phyloP scores from a whole-genome alignment of 2,329 filamentous ascomycete species.

The Fusarium torreyae region DNA sequence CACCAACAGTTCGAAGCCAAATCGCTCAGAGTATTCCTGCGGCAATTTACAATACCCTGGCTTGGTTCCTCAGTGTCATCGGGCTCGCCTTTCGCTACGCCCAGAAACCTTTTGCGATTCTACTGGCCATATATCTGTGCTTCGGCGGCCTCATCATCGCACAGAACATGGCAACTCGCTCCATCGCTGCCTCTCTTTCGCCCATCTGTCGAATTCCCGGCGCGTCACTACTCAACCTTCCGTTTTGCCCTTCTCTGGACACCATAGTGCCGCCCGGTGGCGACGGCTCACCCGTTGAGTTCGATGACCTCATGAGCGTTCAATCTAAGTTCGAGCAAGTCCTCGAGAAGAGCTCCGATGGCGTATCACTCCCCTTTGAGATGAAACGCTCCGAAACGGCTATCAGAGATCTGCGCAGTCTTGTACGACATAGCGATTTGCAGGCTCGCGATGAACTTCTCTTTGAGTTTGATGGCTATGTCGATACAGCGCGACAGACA shows the following conservation, averaged over 20 bases:
- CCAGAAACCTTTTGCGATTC: slow-evolving; percentile 74
- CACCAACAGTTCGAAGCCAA: slow-evolving; percentile 49
- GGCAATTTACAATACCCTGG: slow-evolving; percentile 57
- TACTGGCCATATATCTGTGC: slow-evolving; percentile 73
- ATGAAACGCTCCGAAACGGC: slow-evolving; percentile 85
- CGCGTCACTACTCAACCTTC: slow-evolving; percentile 70
- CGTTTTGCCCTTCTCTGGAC: slow-evolving; percentile 69
- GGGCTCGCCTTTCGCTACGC: slow-evolving; percentile 72
- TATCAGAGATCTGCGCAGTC: slow-evolving; percentile 80
- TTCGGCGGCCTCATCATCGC: slow-evolving; percentile 72
- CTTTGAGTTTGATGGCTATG: slow-evolving; percentile 82
- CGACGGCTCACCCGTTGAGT: slow-evolving; percentile 67
- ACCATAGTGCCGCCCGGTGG: slow-evolving; percentile 47
- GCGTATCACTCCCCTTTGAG: slow-evolving; percentile 78
- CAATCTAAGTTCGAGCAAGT: slow-evolving; percentile 85
- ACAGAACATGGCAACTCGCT: slow-evolving; percentile 74
- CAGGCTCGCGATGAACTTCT: slow-evolving; percentile 79
- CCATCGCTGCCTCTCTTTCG: slow-evolving; percentile 73
- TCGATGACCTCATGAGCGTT: slow-evolving; percentile 80
- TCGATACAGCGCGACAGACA: slow-evolving; percentile 76
- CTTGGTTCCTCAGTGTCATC: slow-evolving; percentile 70
- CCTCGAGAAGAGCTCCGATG: slow-evolving; percentile 75
- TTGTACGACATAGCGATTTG: slow-evolving; percentile 79
- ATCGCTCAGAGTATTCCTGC: slow-evolving; percentile 57
- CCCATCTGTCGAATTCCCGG: slow-evolving; percentile 81